Conservation (phyloP, 352 stramenopile species). For the Pythium chondricola region DNA sequence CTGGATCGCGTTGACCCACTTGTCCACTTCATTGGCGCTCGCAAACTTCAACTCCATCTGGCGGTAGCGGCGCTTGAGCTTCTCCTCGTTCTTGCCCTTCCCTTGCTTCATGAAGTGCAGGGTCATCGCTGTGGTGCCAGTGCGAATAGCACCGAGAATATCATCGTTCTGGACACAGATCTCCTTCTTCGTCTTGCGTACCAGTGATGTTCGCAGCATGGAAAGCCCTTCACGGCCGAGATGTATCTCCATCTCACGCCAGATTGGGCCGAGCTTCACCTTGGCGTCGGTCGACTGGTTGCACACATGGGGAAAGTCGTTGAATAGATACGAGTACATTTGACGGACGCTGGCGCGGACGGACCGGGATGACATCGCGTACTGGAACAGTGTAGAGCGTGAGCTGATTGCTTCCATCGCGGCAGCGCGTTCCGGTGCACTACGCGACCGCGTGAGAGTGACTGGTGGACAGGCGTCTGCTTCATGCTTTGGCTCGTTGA, state of each 20-base stretch:
- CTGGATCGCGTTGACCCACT: slow-evolving; percentile 40
- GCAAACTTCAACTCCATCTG: slow-evolving; percentile 33
- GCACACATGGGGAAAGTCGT: slow-evolving; percentile 50
- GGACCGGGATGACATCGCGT: slow-evolving; percentile 42
- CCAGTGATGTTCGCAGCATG: slow-evolving; percentile 46
- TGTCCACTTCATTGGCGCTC: slow-evolving; percentile 18
- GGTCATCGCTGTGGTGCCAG: slow-evolving; percentile 26
- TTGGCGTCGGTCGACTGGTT: slow-evolving; percentile 23
- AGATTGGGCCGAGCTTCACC: slow-evolving; percentile 42
- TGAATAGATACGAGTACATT: slow-evolving; percentile 55
- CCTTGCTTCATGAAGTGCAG: slow-evolving; percentile 67
- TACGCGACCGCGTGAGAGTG: slow-evolving; percentile 41
- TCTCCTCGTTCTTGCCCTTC: slow-evolving; percentile 39
- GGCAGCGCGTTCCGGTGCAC: slow-evolving; percentile 44
- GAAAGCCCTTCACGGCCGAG: slow-evolving; percentile 50
- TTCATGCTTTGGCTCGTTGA: neutral
- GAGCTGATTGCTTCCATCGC: slow-evolving; percentile 54
- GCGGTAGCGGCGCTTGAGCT: slow-evolving; percentile 49
- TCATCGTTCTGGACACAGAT: slow-evolving; percentile 50
- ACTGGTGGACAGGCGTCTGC: slow-evolving; percentile 2
- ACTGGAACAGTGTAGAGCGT: slow-evolving; percentile 49
- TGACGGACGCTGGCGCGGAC: slow-evolving; percentile 58
- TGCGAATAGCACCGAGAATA: slow-evolving; percentile 26
- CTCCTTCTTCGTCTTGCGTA: slow-evolving; percentile 55
- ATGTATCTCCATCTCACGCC: slow-evolving; percentile 41